phyloP scores from a whole-genome alignment of 2,329 filamentous ascomycete genomes.

The Penicillium sp. region DNA sequence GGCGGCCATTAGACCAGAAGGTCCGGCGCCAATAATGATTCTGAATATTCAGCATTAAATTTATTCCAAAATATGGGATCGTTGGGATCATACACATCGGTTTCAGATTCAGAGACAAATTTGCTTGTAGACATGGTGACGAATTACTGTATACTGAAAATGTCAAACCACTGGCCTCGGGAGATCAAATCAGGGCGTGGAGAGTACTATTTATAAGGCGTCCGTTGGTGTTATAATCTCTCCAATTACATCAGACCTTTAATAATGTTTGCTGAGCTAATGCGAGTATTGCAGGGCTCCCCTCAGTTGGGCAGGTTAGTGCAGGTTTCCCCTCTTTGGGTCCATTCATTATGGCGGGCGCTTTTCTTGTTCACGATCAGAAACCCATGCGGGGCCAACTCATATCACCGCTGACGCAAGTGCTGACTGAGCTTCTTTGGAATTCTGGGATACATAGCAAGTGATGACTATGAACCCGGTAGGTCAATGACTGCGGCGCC shows the following conservation, averaged over 20 bases:
- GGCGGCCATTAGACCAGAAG: slow-evolving; percentile 51
- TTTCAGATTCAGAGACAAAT: slow-evolving; percentile 4
- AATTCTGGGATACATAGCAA: background rate
- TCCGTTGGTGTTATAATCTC: background rate
- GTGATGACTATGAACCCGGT: background rate
- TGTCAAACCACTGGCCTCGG: background rate
- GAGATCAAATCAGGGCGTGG: background rate
- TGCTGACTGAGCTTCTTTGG: background rate
- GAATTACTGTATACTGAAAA: background rate
- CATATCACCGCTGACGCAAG: background rate
- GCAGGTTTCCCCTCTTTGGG: background rate
- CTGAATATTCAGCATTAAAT: slow-evolving; percentile 3
- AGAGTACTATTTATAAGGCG: background rate
- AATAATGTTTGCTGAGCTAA: background rate
- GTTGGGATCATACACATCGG: slow-evolving; percentile 14
- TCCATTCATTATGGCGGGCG: background rate
- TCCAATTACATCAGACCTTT: background rate
- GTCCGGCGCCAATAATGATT: slow-evolving; percentile 52
- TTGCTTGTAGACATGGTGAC: background rate
- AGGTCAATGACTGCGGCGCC: background rate
- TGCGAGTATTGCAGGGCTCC: background rate
- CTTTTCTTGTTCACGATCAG: background rate
- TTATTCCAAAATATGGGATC: background rate
- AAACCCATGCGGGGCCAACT: background rate
- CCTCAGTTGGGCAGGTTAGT: background rate